These are phyloP conservation scores for Carex sylvatica DNA, from an alignment of 202 grass and related monocot genomes.

Conservation along the genomic window DNA sequence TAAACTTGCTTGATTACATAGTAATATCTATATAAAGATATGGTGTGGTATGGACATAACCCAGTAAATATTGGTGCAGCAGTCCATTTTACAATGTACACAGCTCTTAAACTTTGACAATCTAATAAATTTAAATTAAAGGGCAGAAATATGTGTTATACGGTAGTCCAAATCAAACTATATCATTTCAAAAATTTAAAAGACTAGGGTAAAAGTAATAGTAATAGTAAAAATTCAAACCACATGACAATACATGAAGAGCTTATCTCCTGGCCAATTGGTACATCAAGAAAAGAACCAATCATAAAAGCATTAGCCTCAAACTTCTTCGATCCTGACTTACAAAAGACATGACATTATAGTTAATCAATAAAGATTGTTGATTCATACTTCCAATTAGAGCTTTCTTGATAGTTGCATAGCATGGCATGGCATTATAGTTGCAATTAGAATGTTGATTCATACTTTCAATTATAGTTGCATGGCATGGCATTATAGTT, in stretches of 20 bases:
- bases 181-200: neutral
- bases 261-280: slow-evolving; percentile 81
- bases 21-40: neutral
- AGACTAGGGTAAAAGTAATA: neutral
- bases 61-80: neutral
- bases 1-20: too few species aligned
- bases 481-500: too few species aligned
- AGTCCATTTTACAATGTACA: neutral
- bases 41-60: neutral
- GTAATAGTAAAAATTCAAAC: slow-evolving; percentile 22
- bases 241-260: slow-evolving; percentile 66
- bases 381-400: too few species aligned
- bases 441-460: too few species aligned
- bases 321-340: slow-evolving; percentile 48
- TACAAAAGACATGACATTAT: slow-evolving; percentile 31
- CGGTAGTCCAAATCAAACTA: neutral
- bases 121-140: neutral
- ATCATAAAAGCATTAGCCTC: slow-evolving; percentile 87
- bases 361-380: too few species aligned
- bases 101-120: neutral
- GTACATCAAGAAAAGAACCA: slow-evolving; percentile 89
- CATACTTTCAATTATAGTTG: too few species aligned
- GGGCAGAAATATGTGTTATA: neutral
- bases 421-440: too few species aligned
- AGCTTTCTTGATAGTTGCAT: too few species aligned